phyloP scores from a whole-genome alignment of 768 basidiomycete species.

The Tephrocybe sp. region DNA sequence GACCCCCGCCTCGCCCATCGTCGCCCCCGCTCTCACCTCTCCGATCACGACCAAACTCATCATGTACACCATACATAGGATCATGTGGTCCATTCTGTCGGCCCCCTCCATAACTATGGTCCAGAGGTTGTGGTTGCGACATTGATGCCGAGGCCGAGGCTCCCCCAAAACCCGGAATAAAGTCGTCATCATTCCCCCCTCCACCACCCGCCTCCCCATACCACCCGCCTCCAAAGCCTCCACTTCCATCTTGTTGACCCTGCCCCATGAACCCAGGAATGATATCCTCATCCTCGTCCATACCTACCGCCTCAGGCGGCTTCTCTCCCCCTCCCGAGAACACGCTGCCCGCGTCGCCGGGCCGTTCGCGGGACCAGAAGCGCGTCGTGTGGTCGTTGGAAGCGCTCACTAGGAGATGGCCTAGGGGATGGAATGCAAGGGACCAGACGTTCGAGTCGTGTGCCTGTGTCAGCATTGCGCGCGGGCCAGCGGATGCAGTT shows the following conservation, averaged over 20 bases:
- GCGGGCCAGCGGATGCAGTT: conserved; percentile 45
- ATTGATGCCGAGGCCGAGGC: background rate
- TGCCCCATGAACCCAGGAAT: conserved; percentile 69
- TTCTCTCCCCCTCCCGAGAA: conserved; percentile 84
- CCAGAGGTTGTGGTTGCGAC: conserved; percentile 10
- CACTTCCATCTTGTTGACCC: conserved; percentile 34
- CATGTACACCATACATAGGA: conserved; percentile 37
- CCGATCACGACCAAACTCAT: conserved; percentile 37
- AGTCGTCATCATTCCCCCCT: conserved; percentile 46
- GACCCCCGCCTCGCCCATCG: conserved; percentile 30
- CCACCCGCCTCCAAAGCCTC: conserved; percentile 23
- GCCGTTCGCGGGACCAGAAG: conserved; percentile 95
- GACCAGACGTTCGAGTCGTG: conserved; percentile 99
- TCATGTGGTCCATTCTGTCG: conserved; percentile 40
- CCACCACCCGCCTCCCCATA: conserved; percentile 20
- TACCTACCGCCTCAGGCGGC: conserved; percentile 56
- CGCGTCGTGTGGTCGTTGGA: conserved; percentile 99
- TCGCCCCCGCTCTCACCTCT: conserved; percentile 30
- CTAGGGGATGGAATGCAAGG: conserved; percentile 91
- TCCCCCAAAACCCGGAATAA: conserved; percentile 63
- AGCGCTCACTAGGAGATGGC: conserved; percentile 89
- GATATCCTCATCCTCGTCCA: conserved; percentile 71
- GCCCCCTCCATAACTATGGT: conserved; percentile 13
- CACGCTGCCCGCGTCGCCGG: conserved; percentile 75
- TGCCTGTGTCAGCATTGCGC: conserved; percentile 88